Base-by-base conservation (phyloP, 73 alveolate species). In the Paramecium caudatum region DNA sequence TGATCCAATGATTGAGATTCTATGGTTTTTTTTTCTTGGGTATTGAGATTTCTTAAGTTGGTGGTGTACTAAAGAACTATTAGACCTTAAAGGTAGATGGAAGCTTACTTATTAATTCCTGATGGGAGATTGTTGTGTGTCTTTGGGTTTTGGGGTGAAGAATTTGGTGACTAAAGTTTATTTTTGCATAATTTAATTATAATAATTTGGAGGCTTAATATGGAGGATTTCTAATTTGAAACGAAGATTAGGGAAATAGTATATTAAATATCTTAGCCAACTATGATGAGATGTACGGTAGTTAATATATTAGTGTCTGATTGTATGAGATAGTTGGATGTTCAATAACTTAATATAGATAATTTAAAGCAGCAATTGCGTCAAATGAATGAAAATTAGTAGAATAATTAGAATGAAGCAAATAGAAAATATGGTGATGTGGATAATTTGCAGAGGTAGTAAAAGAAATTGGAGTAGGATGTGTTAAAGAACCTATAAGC, bases 131-230 rank as follows among this genome's bases (percentile, higher is more conserved):
- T 55, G 16, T 17, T 55, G 16, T 25, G 23, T 27, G 7, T 55
- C 80, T 27, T 55, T 19, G 3, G 46, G 2, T 55, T 55, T 55
- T 23, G 23, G 23, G 23, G 41, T 27, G 45, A 55, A 55, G 30
- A 55, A 55, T 23, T 55, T 55, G 17, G 80, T 55, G 46, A 55
- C 23, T 43, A 8, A 55, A 55, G 80, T 55, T 55, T 55, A 55
- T 55, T 55, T 55, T 55, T 55, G 45, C 80, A 55, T 55, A 55
- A 55, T 55, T 55, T 55, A 55, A 55, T 55, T 55, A 55, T 55
- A 55, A 10, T 23, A 27, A 27, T 55, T 55, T 55, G 80, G 80
- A 55, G 80, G 80, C 13, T 27, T 55, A 55, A 10, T 55, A 55
- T 74, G 88, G 88, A 74, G 16, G 41, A 37, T 10, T 74, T 27